phyloP scores from a whole-genome alignment of 148 eudicot species.

The Chenopodium album region DNA sequence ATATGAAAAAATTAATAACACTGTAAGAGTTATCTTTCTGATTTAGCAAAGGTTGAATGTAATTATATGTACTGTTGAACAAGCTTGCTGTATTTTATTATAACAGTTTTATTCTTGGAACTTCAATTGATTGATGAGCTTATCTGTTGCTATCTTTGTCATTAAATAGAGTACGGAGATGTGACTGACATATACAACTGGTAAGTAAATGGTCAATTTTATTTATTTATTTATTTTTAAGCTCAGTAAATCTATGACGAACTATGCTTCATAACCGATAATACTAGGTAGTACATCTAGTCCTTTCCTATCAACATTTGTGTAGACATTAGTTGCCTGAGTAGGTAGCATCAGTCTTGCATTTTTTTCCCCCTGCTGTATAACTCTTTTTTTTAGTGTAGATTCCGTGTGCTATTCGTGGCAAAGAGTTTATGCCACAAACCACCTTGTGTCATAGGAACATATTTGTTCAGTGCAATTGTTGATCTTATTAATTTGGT shows the following conservation, averaged over 20 bases:
- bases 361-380: too few relatives aligned
- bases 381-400: not conserved
- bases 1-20: too few relatives aligned
- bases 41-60: not conserved
- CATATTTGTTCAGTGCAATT: not conserved
- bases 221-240: not conserved
- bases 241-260: conserved; percentile 7
- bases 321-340: not conserved
- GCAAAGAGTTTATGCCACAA: not conserved
- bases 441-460: not conserved
- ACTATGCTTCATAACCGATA: not conserved
- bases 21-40: too few relatives aligned
- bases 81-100: not conserved
- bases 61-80: not conserved
- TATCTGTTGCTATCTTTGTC: conserved; percentile 7
- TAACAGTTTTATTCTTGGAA: not conserved
- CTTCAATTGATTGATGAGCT: conserved; percentile 8
- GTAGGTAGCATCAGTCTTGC: conserved; percentile 4
- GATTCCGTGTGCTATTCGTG: not conserved
- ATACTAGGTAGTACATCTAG: not conserved
- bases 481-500: not conserved
- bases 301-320: not conserved
- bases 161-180: conserved; percentile 86
- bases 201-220: conserved; percentile 38
- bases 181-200: conserved; percentile 96